Conservation (phyloP, 768 basidiomycete species). For the Tulasnella sp. region DNA sequence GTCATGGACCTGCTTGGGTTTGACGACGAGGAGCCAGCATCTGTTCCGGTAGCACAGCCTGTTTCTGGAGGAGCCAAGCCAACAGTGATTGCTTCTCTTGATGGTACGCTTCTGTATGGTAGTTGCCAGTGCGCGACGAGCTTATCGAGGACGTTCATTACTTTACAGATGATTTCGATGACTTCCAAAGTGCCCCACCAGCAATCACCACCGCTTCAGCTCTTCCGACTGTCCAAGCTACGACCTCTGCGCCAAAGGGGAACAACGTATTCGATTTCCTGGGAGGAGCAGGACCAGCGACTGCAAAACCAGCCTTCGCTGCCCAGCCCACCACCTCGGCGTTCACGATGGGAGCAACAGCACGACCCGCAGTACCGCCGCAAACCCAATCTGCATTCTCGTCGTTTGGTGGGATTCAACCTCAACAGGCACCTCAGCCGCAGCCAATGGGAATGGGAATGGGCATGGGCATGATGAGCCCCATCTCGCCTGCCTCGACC, state of each 20-base stretch:
- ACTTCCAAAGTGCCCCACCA: slow-evolving; percentile 70
- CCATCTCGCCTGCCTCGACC: not conserved
- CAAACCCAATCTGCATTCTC: slow-evolving; percentile 14
- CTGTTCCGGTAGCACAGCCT: slow-evolving; percentile 24
- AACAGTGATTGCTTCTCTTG: slow-evolving; percentile 15
- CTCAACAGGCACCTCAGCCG: not conserved
- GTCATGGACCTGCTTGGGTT: slow-evolving; percentile 37
- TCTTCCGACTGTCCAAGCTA: slow-evolving; percentile 7
- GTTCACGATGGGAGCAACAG: slow-evolving; percentile 4
- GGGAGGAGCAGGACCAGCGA: slow-evolving; percentile 1
- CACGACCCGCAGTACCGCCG: not conserved
- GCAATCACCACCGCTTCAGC: slow-evolving; percentile 22
- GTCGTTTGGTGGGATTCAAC: not conserved
- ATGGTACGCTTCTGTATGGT: slow-evolving; percentile 23
- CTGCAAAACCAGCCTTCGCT: not conserved
- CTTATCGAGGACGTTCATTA: slow-evolving; percentile 36
- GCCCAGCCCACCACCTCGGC: not conserved
- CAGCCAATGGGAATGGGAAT: slow-evolving; percentile 9
- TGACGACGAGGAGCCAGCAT: slow-evolving; percentile 50
- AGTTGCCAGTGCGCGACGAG: slow-evolving; percentile 9
- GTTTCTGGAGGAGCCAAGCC: not conserved
- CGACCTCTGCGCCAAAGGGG: slow-evolving; percentile 26
- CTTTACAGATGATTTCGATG: slow-evolving; percentile 67
- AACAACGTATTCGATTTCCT: slow-evolving; percentile 32
- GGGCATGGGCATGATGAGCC: slow-evolving; percentile 8